Evolutionary conservation across 768 basidiomycete species (phyloP).

Genomic region (Filobasidium floriforme): DNA sequence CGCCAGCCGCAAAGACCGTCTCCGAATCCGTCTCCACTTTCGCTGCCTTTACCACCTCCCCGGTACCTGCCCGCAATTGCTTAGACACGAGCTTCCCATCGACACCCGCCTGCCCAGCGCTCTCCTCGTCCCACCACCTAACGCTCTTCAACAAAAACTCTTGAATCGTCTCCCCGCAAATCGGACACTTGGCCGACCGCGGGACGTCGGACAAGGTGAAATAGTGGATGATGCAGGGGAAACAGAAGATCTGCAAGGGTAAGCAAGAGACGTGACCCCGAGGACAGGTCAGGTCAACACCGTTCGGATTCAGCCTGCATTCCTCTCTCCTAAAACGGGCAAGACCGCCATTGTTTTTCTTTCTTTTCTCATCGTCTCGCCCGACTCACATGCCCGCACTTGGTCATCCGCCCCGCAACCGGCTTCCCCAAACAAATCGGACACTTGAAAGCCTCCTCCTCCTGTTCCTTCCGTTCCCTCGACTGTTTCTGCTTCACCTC

Average conservation of each 20-base stretch:
- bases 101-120: not conserved
- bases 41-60: not conserved
- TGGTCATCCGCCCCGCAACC: slow-evolving; percentile 73
- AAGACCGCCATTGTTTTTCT: no score
- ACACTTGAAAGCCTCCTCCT: slow-evolving; percentile 68
- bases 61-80: no score
- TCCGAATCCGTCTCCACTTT: not conserved
- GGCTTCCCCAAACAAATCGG: slow-evolving; percentile 93
- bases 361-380: no score
- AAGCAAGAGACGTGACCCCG: not conserved
- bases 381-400: slow-evolving; percentile 86
- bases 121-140: slow-evolving; percentile 59
- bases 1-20: not conserved
- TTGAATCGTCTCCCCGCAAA: slow-evolving; percentile 89
- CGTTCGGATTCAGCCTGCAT: not conserved
- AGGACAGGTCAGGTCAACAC: not conserved
- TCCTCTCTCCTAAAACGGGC: no score
- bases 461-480: slow-evolving; percentile 39
- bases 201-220: slow-evolving; percentile 68
- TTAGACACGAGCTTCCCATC: no score
- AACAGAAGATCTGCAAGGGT: slow-evolving; percentile 79
- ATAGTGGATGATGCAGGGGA: slow-evolving; percentile 87
- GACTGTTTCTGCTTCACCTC: slow-evolving; percentile 9
- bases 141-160: slow-evolving; percentile 86
- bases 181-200: slow-evolving; percentile 89